Evolutionary conservation across 2,329 filamentous ascomycete genomes (phyloP), one percentile per base, ranked within the genome.

Genomic region (Didymella sp.): DNA sequence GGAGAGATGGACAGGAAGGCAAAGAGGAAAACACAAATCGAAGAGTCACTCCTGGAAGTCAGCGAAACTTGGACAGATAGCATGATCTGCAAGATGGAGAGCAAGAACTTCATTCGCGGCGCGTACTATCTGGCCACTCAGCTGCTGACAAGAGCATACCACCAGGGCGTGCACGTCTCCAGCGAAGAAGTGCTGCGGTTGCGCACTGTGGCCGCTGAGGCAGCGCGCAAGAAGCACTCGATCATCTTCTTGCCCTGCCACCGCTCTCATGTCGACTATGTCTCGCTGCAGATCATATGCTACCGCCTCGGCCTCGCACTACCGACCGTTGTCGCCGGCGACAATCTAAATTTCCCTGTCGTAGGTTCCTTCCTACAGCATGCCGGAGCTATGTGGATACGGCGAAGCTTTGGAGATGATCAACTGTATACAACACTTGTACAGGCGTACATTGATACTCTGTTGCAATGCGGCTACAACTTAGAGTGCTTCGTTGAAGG

Each of bases 51-150:
- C 42, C 83, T 87, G 51, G 88, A 96, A 71, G 88, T 97, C 4
- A 90, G 91, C 4, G 91, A 95, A 62, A 88, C 89, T 63, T 88
- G 95, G 84, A 91, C 92, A 22, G 92, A 96, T 72, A 87, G 89
- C 61, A 98, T 99, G 95, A 97, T 99, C 60, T 98, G 94, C 84
- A 99, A 99, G 78, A 94, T 98, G 84, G 95, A 99, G 77, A 96
- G 89, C 81, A 96, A 93, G 73, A 81, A 86, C 2, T 98, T 98
- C 72, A 96, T 99, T 66, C 83, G 95, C 45, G 87, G 91, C 22
- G 94, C 95, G 43, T 98, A 98, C 74, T 99, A 97, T 74, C 73
- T 96, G 35, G 83, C 82, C 44, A 96, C 93, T 1, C 94, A 98
- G 77, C 82, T 98, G 43, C 81, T 98, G 60, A 96, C 94, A 4